phyloP scores from a whole-genome alignment of 495 filamentous ascomycete genomes.

The Echria macrotheca region DNA sequence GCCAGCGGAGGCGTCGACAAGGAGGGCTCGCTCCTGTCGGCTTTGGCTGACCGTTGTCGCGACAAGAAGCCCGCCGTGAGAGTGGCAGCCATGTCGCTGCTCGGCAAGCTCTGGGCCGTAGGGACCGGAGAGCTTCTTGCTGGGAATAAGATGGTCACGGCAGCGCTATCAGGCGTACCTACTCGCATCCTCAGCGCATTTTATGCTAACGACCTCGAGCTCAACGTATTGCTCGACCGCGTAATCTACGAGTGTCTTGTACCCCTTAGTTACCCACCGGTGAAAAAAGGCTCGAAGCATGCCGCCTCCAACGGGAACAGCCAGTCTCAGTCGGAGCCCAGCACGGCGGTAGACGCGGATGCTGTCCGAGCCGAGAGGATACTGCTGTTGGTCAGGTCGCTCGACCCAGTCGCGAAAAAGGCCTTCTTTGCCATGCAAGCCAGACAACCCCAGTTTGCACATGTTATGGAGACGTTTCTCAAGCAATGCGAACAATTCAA shows the following conservation, averaged over 20 bases:
- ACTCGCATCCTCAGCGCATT: conserved; percentile 80
- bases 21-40: conserved; percentile 64
- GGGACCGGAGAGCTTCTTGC: conserved; percentile 80
- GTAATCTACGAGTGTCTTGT: conserved; percentile 83
- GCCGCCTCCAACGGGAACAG: conserved; percentile 50
- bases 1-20: conserved; percentile 64
- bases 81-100: conserved; percentile 74
- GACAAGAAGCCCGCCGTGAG: conserved; percentile 79
- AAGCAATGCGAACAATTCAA: conserved; percentile 81
- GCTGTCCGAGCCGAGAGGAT: conserved; percentile 81
- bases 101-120: conserved; percentile 86
- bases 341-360: conserved; percentile 61
- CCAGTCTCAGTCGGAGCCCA: conserved; percentile 43
- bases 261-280: conserved; percentile 77
- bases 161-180: conserved; percentile 71
- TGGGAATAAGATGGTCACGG: conserved; percentile 68
- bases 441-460: conserved; percentile 64
- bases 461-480: conserved; percentile 65
- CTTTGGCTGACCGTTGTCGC: conserved; percentile 80
- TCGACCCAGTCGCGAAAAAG: conserved; percentile 73
- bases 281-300: conserved; percentile 51
- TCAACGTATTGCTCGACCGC: conserved; percentile 76
- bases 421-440: conserved; percentile 85
- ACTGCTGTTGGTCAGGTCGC: conserved; percentile 67
- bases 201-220: conserved; percentile 84